A percentile compares a stretch with the other conserved stretches of the same genome.
Conservation (phyloP, 805 yeast genomes). For the Kuraishia ogatae region DNA sequence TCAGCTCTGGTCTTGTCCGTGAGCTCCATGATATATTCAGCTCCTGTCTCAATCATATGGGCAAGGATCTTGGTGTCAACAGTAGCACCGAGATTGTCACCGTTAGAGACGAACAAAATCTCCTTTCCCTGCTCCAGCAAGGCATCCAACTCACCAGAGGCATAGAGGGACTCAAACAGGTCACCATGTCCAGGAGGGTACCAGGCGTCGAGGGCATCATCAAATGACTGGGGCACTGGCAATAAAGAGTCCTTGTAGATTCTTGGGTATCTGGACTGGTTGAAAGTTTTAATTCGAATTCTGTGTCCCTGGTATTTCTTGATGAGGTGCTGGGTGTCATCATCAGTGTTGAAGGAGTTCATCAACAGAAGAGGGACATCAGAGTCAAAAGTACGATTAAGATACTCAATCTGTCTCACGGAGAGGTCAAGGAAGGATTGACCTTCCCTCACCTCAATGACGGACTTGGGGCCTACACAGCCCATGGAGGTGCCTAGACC, state of each 20-base stretch:
- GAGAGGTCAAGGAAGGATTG: constrained; percentile 92
- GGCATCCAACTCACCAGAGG: constrained; percentile 87
- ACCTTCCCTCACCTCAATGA: constrained; percentile 97
- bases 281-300: constrained; percentile 89
- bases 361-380: constrained; percentile 94
- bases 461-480: constrained; percentile 97
- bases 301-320: constrained; percentile 96
- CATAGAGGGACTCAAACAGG: constrained; percentile 80
- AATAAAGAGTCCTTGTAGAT: constrained; percentile 90
- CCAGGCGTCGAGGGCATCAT: constrained; percentile 82
- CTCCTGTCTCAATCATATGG: constrained; percentile 85
- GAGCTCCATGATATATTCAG: constrained; percentile 97
- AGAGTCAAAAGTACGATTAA: constrained; percentile 82
- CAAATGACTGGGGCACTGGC: constrained; percentile 78
- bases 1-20: constrained; percentile 99
- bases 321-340: constrained; percentile 89
- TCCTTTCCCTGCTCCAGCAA: constrained; percentile 91
- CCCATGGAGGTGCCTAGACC: constrained; percentile 99
- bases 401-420: constrained; percentile 93
- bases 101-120: constrained; percentile 89
- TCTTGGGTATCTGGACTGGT: constrained; percentile 97
- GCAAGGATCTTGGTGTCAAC: constrained; percentile 85
- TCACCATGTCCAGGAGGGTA: constrained; percentile 99
- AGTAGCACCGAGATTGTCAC: constrained; percentile 98
- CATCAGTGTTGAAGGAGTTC: constrained; percentile 98